Base-by-base conservation (phyloP, 2,329 filamentous ascomycete genomes). In the Thyridium curvatum region DNA sequence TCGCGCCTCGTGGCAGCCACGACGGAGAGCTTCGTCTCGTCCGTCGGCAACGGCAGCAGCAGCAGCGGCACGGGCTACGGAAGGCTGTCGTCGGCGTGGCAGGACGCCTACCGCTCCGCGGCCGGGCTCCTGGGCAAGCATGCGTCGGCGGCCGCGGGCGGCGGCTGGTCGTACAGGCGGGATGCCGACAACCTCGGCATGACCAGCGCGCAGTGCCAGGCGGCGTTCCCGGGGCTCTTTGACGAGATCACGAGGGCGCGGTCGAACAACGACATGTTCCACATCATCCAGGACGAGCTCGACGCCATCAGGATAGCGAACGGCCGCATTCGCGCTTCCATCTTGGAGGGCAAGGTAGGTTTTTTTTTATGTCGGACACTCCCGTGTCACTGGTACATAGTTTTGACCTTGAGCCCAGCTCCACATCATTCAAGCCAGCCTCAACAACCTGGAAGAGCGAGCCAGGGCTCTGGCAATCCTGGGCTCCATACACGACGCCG, bases 51-150 rank as follows among this genome's bases (percentile, higher is more conserved):
- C 21, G 10, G 21, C 21, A 26, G 6, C 21, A 26, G 10, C 6
- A 10, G 6, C 21, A 26, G 21, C 21, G 10, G 6, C 21, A 26
- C 21, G 21, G 6, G 21, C 6, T 26, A 26, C 21, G 21, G 10
- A 26, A 26, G 10, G 21, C 10, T 26, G 6, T 26, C 21, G 21
- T 26, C 21, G 21, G 21, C 10, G 21, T 26, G 21, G 21, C 21
- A 10, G 10, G 21, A 26, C 21, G 10, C 21, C 21, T 37, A 66
- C 58, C 4, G 49, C 35, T 26, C 49, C 49, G 39, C 71, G 66
- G 18, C 74, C 74, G 28, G 21, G 6, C 21, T 26, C 6, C 21
- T 26, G 21, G 21, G 21, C 21, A 26, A 26, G 21, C 21, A 26
- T 10, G 21, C 21, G 6, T n/a, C n/a, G n/a, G 10, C 21, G 21